Evolutionary conservation across 208 protist species (phyloP), one percentile per base, ranked within the genome.

Genomic region (Leishmania braziliensis): DNA sequence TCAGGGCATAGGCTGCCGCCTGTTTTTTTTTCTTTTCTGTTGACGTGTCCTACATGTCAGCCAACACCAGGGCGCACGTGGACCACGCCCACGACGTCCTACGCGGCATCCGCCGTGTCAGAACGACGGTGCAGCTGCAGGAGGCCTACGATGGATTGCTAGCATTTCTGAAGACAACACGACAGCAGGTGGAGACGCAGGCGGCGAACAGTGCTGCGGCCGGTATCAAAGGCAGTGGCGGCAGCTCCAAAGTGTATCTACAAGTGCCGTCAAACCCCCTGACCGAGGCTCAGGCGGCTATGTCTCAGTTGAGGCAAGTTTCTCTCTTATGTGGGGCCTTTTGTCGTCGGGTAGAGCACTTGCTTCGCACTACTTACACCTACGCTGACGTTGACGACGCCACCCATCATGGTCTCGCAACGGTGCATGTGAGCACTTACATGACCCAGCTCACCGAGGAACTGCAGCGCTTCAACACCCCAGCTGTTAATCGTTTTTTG

Each of bases 311-410:
- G 54, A 81, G 78, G 78, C 82, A 85, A 53, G 63, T 84, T 9
- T 89, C 86, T 18, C 77, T 89, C 20, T 79, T 91, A 26, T 81
- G 80, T 14, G 84, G 83, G n/a, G 88, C 88, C 39, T 85, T 89
- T 36, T 88, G 88, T 53, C 84, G 88, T 39, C 85, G 88, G 0
- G 84, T 85, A 14, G 83, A 87, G 79, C 65, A 86, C 65, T 80
- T 91, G 0, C 58, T 87, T 16, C 73, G 72, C 66, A 81, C 70
- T 54, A 85, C 82, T 5, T 85, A 85, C 82, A 54, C 72, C 29
- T 85, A 82, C 65, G 82, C 82, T 3, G 82, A 85, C 23, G 82
- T 85, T 1, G 82, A 85, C 62, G 82, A 83, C 14, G 33, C 81
- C 20, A 60, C 36, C 8, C 58, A 74, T 65, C 70, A 78, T 33